Evolutionary conservation across 2,329 filamentous ascomycete genomes (phyloP).

Genomic region (Botrytis hyacinthi): DNA sequence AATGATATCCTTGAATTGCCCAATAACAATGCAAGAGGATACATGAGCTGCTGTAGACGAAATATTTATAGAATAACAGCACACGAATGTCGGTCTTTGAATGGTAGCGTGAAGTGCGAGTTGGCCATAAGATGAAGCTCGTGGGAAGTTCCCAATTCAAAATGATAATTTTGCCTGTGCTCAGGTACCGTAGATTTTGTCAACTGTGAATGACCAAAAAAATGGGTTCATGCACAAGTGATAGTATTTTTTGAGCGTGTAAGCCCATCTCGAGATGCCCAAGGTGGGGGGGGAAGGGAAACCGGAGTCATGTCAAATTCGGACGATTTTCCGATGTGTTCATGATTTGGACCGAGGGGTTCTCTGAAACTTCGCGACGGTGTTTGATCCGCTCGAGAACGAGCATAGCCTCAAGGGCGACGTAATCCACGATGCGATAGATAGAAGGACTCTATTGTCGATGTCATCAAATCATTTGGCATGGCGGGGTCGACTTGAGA

Average conservation of each 20-base stretch:
- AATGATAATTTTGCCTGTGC: not conserved
- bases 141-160: not conserved
- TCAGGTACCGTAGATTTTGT: not conserved
- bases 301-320: not conserved
- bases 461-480: not conserved
- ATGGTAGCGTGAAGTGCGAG: not conserved
- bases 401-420: not conserved
- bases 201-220: not conserved
- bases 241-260: not conserved
- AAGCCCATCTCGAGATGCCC: not conserved
- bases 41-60: not conserved
- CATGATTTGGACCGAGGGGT: not conserved
- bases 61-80: not conserved
- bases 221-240: not conserved
- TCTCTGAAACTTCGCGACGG: not conserved
- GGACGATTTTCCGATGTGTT: not conserved
- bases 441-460: not conserved
- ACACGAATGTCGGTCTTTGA: not conserved
- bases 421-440: not conserved
- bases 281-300: not conserved
- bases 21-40: not conserved
- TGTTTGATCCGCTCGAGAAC: not conserved
- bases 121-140: slow-evolving; percentile 4
- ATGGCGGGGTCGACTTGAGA: not conserved
- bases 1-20: not conserved